Percentiles rank a stretch among this genome's conserved stretches.
These are phyloP conservation scores for Vigna angularis DNA, from an alignment of 306 rosid species.

Conservation along the genomic window DNA sequence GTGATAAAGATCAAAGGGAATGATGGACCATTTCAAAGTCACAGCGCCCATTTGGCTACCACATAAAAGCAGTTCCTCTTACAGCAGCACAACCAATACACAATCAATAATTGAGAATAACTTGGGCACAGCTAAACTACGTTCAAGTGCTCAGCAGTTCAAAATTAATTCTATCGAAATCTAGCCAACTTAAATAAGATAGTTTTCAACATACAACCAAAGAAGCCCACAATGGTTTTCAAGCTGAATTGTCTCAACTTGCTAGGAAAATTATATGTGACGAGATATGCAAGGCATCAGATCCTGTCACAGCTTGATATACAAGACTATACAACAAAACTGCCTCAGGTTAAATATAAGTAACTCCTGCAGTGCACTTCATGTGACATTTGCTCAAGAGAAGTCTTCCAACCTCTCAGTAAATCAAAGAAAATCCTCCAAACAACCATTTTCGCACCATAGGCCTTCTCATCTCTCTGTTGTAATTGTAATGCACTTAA, in stretches of 20 bases:
- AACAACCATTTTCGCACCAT: not conserved
- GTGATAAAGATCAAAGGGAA: conserved; percentile 5
- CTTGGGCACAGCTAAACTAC: not conserved
- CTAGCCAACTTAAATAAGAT: not conserved
- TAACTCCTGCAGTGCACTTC: not conserved
- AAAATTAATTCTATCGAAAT: not conserved
- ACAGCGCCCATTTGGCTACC: not conserved
- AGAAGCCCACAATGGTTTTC: not conserved
- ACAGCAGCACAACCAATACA: not conserved
- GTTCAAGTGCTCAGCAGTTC: not conserved
- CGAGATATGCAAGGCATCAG: not conserved
- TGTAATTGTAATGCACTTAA: not conserved
- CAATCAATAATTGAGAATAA: not conserved
- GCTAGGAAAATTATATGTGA: not conserved
- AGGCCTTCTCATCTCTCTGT: not conserved
- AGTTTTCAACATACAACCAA: not conserved
- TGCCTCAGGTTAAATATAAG: not conserved
- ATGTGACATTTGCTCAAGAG: conserved; percentile 5
- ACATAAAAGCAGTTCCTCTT: not conserved
- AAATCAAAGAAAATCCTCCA: not conserved
- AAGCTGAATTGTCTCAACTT: not conserved
- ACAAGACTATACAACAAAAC: not conserved
- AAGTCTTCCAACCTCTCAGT: not conserved
- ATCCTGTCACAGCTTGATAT: not conserved
- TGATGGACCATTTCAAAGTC: not conserved